Percentiles rank a stretch among this genome's conserved stretches.
Conservation (phyloP, 2,329 filamentous ascomycete genomes). For the Celoporthe dispersa region DNA sequence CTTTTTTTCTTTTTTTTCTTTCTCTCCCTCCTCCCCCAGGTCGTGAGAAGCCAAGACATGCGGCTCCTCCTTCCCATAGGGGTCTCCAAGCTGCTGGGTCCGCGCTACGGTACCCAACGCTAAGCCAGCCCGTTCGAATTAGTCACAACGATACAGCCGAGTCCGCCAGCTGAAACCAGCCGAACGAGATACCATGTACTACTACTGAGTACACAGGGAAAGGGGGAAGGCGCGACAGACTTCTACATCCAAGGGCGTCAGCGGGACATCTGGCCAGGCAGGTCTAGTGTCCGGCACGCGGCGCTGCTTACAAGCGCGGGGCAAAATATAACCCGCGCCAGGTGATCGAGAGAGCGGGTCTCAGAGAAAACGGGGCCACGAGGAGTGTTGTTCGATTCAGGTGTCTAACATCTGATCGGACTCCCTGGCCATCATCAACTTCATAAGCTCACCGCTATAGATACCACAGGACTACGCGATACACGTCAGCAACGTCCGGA, state of each 20-base stretch:
- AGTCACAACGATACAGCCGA: neutral
- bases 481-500: too few species aligned
- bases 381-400: too few species aligned
- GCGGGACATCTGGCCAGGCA: neutral
- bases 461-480: too few species aligned
- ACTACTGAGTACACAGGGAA: too few species aligned
- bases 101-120: neutral
- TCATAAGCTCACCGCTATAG: too few species aligned
- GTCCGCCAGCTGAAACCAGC: neutral
- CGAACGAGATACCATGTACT: too few species aligned
- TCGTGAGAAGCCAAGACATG: neutral
- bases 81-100: neutral
- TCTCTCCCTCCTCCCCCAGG: neutral
- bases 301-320: neutral
- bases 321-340: neutral
- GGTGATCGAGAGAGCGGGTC: too few species aligned
- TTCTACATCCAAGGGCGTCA: neutral
- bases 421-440: too few species aligned
- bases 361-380: too few species aligned
- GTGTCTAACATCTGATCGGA: too few species aligned
- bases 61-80: conserved; percentile 3
- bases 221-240: too few species aligned
- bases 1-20: neutral
- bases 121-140: neutral
- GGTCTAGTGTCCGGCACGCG: neutral